Base-by-base conservation (phyloP, 1,284 basidiomycete species). In the Tylopilus sp. region DNA sequence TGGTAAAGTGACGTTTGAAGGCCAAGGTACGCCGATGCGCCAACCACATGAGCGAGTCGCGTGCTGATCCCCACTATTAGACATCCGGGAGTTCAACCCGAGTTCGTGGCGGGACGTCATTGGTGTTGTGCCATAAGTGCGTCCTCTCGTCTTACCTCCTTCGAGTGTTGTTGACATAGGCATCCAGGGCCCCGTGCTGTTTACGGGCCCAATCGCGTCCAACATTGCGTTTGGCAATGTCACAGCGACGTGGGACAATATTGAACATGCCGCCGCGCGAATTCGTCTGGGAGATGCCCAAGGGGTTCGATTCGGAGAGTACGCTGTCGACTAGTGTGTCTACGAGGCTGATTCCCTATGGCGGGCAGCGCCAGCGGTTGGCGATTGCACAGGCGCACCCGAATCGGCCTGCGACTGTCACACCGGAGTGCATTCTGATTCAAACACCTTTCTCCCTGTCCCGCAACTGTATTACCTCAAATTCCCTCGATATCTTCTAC, bases 231-330 rank as follows among this genome's bases (percentile, higher is more conserved):
- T 95, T 76, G 97, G 97, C 4, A 86, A 91, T 47, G 83, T 87
- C 6, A 78, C 85, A 22, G 94, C 90, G 0, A 94, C 94, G 0
- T 86, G 92, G 36, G 89, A 91, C 67, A 88, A 98, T 64, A 94
- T 99, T 47, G 94, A 97, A 78, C 84, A 90, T 29, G 97, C 96
- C 0, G 97, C 97, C 0, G 16, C 99, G 97, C 79, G 95, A 97
- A 72, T 99, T 98, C 75, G 92, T 99, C 53, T 94, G 94, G 89
- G 90, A 91, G 4, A 89, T 99, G 84, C 96, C 97, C 16, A 85
- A 95, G 63, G 95, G 92, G 0, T 92, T 94, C 67, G 91, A 94
- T 68, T 95, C 94, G 1, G 82, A 88, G 67, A 90, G 90, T 91
- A 67, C 3, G 52, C 10, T 8, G 36, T 36, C 36, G 29, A 29